Percentiles rank a stretch among this genome's conserved stretches.
Evolutionary conservation across 352 stramenopile genomes (phyloP).

Genomic region (Globisporangium nagaii): DNA sequence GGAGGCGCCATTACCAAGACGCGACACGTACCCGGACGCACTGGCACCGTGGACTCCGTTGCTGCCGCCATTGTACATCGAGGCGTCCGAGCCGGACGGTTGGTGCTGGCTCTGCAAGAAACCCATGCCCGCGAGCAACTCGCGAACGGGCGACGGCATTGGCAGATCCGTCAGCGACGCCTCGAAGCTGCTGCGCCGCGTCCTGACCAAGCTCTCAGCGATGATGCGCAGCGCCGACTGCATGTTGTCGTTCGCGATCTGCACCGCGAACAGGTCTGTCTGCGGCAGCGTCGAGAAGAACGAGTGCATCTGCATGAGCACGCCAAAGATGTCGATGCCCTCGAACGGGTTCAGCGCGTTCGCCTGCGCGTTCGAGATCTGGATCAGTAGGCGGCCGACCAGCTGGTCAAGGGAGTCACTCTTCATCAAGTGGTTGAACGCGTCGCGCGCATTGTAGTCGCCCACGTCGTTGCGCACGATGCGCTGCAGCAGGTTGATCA

Average conservation of each 20-base stretch:
- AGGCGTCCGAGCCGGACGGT: slow-evolving; percentile 10
- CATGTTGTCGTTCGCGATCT: slow-evolving; percentile 78
- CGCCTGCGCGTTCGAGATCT: slow-evolving; percentile 55
- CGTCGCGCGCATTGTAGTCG: slow-evolving; percentile 73
- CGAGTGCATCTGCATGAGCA: slow-evolving; percentile 85
- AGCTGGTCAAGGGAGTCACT: slow-evolving; percentile 77
- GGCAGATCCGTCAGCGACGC: slow-evolving; percentile 54
- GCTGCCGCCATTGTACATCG: slow-evolving; percentile 15
- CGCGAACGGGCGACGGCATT: slow-evolving; percentile 41
- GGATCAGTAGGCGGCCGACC: slow-evolving; percentile 62
- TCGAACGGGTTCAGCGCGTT: slow-evolving; percentile 63
- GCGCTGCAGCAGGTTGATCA: slow-evolving; percentile 76
- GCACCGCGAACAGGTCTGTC: slow-evolving; percentile 56
- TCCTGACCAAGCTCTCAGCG: slow-evolving; percentile 50
- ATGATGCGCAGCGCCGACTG: slow-evolving; percentile 64
- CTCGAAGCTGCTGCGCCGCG: slow-evolving; percentile 46
- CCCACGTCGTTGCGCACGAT: slow-evolving; percentile 75
- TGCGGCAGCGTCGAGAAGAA: slow-evolving; percentile 75
- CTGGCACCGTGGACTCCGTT: slow-evolving; percentile 1
- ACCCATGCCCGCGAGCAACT: slow-evolving; percentile 40
- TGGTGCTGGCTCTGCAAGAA: slow-evolving; percentile 18
- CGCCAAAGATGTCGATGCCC: slow-evolving; percentile 72
- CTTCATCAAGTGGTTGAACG: slow-evolving; percentile 66
- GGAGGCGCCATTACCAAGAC: slow-evolving; percentile 1
- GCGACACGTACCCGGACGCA: slow-evolving; percentile 1